phyloP scores from a whole-genome alignment of 352 stramenopile species.

The Elongisporangium undulatum region DNA sequence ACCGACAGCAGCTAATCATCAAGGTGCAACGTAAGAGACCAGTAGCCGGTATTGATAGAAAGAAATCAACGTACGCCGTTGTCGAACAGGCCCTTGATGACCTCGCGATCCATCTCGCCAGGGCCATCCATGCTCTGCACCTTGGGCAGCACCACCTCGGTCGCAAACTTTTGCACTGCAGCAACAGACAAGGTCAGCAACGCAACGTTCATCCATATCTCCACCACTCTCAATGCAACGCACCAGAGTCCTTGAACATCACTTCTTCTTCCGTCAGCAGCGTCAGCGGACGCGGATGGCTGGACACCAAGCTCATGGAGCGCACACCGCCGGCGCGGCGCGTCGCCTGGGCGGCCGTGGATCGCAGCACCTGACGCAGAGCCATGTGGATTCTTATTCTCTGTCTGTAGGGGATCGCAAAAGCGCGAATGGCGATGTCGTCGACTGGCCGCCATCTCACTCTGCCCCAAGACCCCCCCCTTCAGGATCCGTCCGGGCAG shows the following conservation, averaged over 20 bases:
- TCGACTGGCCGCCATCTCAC: neutral
- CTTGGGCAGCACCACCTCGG: conserved; percentile 72
- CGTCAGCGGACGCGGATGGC: conserved; percentile 32
- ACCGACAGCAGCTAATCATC: conserved; percentile 86
- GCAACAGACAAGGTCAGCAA: conserved; percentile 17
- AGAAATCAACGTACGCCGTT: conserved; percentile 43
- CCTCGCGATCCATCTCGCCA: conserved; percentile 78
- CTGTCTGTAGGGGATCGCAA: neutral
- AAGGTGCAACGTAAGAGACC: too few species aligned
- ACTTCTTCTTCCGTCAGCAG: conserved; percentile 69
- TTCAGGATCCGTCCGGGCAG: neutral
- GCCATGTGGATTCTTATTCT: neutral
- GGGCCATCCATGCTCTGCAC: conserved; percentile 93
- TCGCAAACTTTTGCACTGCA: conserved; percentile 80
- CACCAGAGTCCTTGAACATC: conserved; percentile 83
- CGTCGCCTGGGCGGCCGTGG: neutral
- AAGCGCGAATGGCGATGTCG: neutral
- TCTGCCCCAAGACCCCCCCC: too few species aligned
- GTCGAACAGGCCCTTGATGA: conserved; percentile 91
- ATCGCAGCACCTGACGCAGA: neutral
- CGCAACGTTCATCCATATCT: conserved; percentile 23
- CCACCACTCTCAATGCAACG: conserved; percentile 27
- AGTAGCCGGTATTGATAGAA: neutral
- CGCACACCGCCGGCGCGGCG: too few species aligned
- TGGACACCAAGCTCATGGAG: neutral